Percentiles rank a stretch among this genome's conserved stretches.
These are phyloP conservation scores for Aspergillus eucalypticola DNA, from an alignment of 2,329 filamentous ascomycete species.

Conservation along the genomic window DNA sequence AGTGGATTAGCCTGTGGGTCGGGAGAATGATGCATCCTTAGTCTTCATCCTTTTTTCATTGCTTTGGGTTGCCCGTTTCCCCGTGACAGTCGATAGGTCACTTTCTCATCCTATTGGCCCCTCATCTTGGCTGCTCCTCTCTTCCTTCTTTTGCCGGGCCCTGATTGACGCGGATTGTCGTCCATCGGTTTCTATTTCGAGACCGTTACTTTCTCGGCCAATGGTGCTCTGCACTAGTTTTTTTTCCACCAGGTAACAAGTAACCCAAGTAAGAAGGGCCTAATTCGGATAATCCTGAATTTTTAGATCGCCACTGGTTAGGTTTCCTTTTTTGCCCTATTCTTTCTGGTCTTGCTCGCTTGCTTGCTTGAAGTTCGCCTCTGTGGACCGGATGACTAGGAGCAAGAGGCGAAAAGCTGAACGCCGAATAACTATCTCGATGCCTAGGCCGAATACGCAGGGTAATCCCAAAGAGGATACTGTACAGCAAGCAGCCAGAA, in stretches of 20 bases:
- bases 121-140: neutral
- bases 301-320: neutral
- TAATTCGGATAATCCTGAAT: neutral
- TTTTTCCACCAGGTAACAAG: neutral
- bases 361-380: neutral
- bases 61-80: neutral
- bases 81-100: constrained; percentile 18
- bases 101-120: neutral
- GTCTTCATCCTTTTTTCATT: constrained; percentile 6
- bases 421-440: neutral
- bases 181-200: constrained; percentile 2
- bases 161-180: neutral
- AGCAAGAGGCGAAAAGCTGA: neutral
- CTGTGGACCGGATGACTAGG: neutral
- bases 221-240: neutral
- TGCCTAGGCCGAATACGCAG: too few species aligned
- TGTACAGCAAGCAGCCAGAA: neutral
- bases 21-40: neutral
- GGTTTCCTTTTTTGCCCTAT: too few species aligned
- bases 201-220: neutral
- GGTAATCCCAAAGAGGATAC: neutral
- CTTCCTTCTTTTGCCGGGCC: neutral
- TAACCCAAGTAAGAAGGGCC: too few species aligned
- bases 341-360: neutral
- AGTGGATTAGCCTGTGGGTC: constrained; percentile 4